Evolutionary conservation across 2,329 filamentous ascomycete species (phyloP), one percentile per base, ranked within the genome.

Genomic region (Zymoseptoria pseudotritici): DNA sequence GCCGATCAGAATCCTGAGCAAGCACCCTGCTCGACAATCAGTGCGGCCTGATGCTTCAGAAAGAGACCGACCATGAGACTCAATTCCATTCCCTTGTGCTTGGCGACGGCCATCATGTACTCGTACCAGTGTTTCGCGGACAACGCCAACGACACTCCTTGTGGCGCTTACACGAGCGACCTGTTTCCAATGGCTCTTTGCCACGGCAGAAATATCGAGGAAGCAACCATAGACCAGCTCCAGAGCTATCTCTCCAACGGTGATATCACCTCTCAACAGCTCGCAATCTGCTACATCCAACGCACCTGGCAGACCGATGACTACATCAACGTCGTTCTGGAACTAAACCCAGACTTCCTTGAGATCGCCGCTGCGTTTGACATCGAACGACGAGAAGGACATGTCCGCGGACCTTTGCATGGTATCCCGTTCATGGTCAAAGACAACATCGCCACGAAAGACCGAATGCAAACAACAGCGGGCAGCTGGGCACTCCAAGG

Each of bases 401-500:
- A 75, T 49, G 71, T 85, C 9, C 81, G 86, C n/a, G 82, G 87
- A 1, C 83, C 84, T 0, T 78, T 92, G 1, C 88, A 91, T 70
- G 88, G 88, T 2, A 89, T 92, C 51, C 88, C 89, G 0, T 89
- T 89, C 70, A 77, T 87, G 2, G 82, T 90, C 64, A 91, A 91
- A 73, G 88, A 91, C 70, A 88, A 87, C 69, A 87, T 89, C 58
- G 85, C 80, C 22, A 84, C 82, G 8, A 84, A 84, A 63, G 88
- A 90, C 70, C 81, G 81, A 56, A 83, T 91, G 80, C 82, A 91
- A 69, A 91, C 88, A 1, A 91, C 88, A 0, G 87, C 88, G 0
- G 89, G 89, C 0, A 84, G 81, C 67, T 86, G 79, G 80, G 84
- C 84, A 19, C 78, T 91, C 0, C 72, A 88, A 1, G 88, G 87